These are phyloP conservation scores for Ricinus communis DNA, from an alignment of 345 rosid genomes.

Conservation along the genomic window DNA sequence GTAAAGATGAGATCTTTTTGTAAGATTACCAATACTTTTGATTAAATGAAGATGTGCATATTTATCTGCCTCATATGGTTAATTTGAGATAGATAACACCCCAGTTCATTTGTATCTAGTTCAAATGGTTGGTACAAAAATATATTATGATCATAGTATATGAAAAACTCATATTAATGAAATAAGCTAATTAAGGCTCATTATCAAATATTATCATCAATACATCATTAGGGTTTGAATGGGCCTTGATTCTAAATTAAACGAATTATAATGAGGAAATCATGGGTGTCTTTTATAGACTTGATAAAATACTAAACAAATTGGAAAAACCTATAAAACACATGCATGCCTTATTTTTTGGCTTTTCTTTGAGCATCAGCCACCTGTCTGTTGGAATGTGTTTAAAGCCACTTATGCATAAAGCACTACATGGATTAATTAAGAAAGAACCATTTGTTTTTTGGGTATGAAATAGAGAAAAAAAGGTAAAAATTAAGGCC, in stretches of 20 bases:
- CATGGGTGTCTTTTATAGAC: slow-evolving; percentile 23
- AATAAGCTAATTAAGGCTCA: neutral
- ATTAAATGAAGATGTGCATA: too few relatives aligned
- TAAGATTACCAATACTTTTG: neutral
- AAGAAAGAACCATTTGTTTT: neutral
- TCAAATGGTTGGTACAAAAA: too few relatives aligned
- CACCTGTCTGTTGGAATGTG: slow-evolving; percentile 38
- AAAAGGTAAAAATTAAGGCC: neutral
- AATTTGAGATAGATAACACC: too few relatives aligned
- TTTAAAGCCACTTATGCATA: slow-evolving; percentile 27
- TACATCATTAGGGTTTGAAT: neutral
- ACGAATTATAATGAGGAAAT: slow-evolving; percentile 23
- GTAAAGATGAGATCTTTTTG: neutral
- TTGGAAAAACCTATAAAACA: slow-evolving; percentile 7
- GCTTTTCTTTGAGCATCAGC: slow-evolving; percentile 27
- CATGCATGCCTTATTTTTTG: slow-evolving; percentile 22
- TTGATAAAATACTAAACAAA: slow-evolving; percentile 15
- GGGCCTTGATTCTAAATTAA: slow-evolving; percentile 9
- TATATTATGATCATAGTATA: too few relatives aligned
- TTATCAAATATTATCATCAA: neutral
- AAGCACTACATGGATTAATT: slow-evolving; percentile 14
- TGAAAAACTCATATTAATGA: too few relatives aligned
- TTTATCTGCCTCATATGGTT: too few relatives aligned
- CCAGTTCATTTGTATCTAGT: too few relatives aligned
- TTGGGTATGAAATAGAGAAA: neutral